Conservation (phyloP, 2,329 filamentous ascomycete genomes). For the Delphinella strobiligena region DNA sequence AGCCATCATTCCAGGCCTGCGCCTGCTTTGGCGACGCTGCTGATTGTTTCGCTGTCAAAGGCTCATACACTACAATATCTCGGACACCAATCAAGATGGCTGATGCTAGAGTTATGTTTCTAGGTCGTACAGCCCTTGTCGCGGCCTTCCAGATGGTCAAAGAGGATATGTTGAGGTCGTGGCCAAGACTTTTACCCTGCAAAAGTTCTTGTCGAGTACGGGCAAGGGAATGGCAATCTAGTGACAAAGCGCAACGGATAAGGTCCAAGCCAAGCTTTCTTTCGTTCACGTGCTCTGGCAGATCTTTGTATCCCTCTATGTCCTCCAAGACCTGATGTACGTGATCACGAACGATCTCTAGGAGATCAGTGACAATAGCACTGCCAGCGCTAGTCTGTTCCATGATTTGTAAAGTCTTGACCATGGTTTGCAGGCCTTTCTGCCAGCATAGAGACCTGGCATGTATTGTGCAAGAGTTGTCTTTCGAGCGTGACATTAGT, state of each 20-base stretch:
- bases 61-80: constrained; percentile 63
- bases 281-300: constrained; percentile 7
- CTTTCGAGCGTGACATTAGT: constrained; percentile 55
- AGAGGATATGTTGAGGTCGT: constrained; percentile 58
- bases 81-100: constrained; percentile 60
- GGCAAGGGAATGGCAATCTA: constrained; percentile 60
- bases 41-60: constrained; percentile 39
- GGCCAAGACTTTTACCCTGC: constrained; percentile 48
- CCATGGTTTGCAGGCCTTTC: constrained; percentile 50
- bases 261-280: constrained; percentile 47
- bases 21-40: constrained; percentile 41
- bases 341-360: constrained; percentile 54
- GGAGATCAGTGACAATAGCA: constrained; percentile 40
- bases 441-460: constrained; percentile 51
- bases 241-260: constrained; percentile 51
- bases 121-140: constrained; percentile 52
- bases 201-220: constrained; percentile 58
- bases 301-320: constrained; percentile 18
- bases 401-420: constrained; percentile 13
- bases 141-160: constrained; percentile 69
- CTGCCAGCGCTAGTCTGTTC: constrained; percentile 16
- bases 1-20: constrained; percentile 65
- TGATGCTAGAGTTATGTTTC: constrained; percentile 60
- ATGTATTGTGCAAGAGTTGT: constrained; percentile 41
- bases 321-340: constrained; percentile 27